Conservation (phyloP, 2,329 filamentous ascomycete species). For the Fusarium buxicola region DNA sequence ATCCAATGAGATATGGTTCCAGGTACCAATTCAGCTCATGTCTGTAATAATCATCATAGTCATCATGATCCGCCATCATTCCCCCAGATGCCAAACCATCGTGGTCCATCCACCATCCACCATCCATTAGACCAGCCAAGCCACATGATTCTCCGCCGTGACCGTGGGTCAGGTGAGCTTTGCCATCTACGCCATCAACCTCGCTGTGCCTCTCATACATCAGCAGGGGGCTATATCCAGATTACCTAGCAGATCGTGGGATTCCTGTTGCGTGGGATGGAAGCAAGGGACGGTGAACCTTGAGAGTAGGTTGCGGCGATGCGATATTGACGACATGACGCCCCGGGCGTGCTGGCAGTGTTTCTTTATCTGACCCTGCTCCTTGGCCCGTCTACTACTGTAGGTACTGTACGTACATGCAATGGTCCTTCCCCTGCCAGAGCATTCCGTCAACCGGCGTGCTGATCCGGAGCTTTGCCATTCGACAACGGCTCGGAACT, state of each 20-base stretch:
- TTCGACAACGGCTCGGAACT: slow-evolving; percentile 31
- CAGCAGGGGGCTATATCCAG: slow-evolving; percentile 28
- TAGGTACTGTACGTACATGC: no score
- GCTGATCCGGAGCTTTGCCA: slow-evolving; percentile 30
- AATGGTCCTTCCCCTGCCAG: slow-evolving; percentile 18
- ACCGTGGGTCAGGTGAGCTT: slow-evolving; percentile 47
- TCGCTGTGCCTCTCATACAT: slow-evolving; percentile 37
- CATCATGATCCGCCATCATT: slow-evolving; percentile 25
- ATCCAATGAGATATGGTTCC: slow-evolving; percentile 7
- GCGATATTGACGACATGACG: slow-evolving; percentile 10
- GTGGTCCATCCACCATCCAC: slow-evolving; percentile 32
- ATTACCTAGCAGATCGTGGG: slow-evolving; percentile 35
- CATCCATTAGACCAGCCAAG: slow-evolving; percentile 18
- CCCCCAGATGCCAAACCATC: slow-evolving; percentile 14
- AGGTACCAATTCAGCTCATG: slow-evolving; percentile 5
- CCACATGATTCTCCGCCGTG: slow-evolving; percentile 47
- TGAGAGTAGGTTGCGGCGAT: slow-evolving; percentile 13
- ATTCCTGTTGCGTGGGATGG: no score
- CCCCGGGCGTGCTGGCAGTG: slow-evolving; percentile 28
- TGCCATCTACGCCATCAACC: slow-evolving; percentile 45
- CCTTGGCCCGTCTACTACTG: not conserved
- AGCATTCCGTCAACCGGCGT: slow-evolving; percentile 35
- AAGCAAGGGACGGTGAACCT: slow-evolving; percentile 38
- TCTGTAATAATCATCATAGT: slow-evolving; percentile 2
- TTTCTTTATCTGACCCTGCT: slow-evolving; percentile 2